Evolutionary conservation across 2,329 filamentous ascomycete genomes (phyloP), one percentile per base, ranked within the genome.

Genomic region (Trichoderma aggressivum): DNA sequence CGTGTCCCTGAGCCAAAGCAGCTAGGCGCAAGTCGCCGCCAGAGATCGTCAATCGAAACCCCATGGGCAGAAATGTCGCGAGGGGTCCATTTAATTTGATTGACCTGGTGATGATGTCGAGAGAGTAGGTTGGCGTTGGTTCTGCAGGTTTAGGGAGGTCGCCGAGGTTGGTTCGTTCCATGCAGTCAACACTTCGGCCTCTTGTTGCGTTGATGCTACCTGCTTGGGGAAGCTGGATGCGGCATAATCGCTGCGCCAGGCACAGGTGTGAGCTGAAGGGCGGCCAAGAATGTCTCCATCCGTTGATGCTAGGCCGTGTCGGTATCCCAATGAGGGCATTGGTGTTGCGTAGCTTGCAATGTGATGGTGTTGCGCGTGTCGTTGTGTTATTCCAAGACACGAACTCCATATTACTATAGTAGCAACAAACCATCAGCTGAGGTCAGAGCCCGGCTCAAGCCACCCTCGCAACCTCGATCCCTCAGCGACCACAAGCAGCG

Each of bases 41-140:
- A 24, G 34, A 30, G 64, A 68, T 68, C 53, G 64, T 30, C 64
- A 60, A 60, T 68, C 36, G 28, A 61, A 60, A 69, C 65, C 65
- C 65, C 65, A 68, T 68, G 65, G 65, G 65, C 55, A 68, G 34
- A n/a, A 32, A 53, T 53, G 53, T 34, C 14, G 63, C 32, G 34
- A 26, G 32, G 64, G 65, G 11, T 39, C 65, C 65, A 68, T 11
- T 68, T 68, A 34, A 47, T 32, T 68, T 53, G 30, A 61, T 69
- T 69, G 50, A 61, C 50, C 21, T 16, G 34, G 10, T 26, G 47
- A 24, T 26, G 47, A 34, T 28, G 18, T 24, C 39, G 39, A 36
- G 30, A 7, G 14, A 21, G 10, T 30, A 50, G 63, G 21, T 39
- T 56, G 30, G 30, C n/a, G 21, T 39, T 56, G 30, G 30, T 36